These are phyloP conservation scores for Suillus discolor DNA, from an alignment of 768 basidiomycete species.

Conservation along the genomic window DNA sequence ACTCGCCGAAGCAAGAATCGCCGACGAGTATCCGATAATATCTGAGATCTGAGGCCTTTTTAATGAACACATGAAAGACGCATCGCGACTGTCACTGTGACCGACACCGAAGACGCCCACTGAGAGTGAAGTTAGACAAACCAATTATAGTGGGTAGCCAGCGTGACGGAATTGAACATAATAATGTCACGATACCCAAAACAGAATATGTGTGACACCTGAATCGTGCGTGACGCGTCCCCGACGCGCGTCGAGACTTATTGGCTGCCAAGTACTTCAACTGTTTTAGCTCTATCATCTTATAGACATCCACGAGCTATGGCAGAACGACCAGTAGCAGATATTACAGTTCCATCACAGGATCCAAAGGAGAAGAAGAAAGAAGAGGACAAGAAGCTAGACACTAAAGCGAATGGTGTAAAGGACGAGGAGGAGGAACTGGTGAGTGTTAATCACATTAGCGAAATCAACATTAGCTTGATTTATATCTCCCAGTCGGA, in stretches of 20 bases:
- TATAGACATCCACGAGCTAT: conserved; percentile 36
- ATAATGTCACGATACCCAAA: not conserved
- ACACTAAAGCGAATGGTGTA: conserved; percentile 57
- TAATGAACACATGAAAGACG: no score
- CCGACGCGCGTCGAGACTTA: conserved; percentile 8
- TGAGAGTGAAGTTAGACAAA: no score
- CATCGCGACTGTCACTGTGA: no score
- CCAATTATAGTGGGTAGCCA: no score
- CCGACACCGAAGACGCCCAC: no score
- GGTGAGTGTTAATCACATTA: conserved; percentile 49
- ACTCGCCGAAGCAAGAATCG: conserved; percentile 40
- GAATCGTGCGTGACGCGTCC: conserved; percentile 2
- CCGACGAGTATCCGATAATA: conserved; percentile 49
- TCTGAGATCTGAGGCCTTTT: conserved; percentile 19
- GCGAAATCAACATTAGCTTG: conserved; percentile 13
- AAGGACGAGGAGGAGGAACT: conserved; percentile 70
- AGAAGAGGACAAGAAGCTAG: conserved; percentile 38
- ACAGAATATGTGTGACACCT: not conserved
- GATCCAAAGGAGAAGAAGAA: conserved; percentile 75
- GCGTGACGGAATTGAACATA: no score
- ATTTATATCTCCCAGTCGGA: conserved; percentile 64
- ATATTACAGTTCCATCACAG: conserved; percentile 67
- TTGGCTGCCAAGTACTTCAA: conserved; percentile 28
- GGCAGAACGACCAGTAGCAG: conserved; percentile 59
- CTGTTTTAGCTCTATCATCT: conserved; percentile 25